Evolutionary conservation across 148 eudicot species (phyloP).

Genomic region (Chenopodium formosanum): DNA sequence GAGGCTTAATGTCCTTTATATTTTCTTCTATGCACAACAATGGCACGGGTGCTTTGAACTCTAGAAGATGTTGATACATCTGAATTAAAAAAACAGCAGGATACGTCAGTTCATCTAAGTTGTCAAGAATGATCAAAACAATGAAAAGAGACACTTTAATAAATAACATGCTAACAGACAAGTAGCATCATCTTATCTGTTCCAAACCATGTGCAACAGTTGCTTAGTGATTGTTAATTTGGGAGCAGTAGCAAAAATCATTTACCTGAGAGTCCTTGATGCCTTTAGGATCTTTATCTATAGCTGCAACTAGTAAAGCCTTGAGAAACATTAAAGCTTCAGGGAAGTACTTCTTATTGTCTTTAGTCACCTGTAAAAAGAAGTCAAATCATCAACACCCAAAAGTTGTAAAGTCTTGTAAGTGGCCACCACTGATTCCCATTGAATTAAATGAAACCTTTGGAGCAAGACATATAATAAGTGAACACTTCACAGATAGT

Average conservation of each 20-base stretch:
- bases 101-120: slow-evolving; percentile 7
- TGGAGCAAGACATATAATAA: neutral
- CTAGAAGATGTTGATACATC: slow-evolving; percentile 59
- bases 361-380: slow-evolving; percentile 54
- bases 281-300: slow-evolving; percentile 38
- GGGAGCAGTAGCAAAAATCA: neutral
- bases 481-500: neutral
- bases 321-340: slow-evolving; percentile 73
- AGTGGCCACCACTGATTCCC: neutral
- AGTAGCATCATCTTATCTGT: neutral
- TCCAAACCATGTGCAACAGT: neutral
- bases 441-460: neutral
- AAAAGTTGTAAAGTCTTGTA: neutral
- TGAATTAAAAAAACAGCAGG: slow-evolving; percentile 15
- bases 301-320: slow-evolving; percentile 59
- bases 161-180: neutral
- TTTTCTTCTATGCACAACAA: slow-evolving; percentile 47
- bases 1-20: slow-evolving; percentile 49
- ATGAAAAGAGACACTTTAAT: slow-evolving; percentile 1
- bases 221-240: neutral
- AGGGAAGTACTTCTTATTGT: slow-evolving; percentile 77
- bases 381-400: neutral
- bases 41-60: slow-evolving; percentile 50
- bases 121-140: neutral
- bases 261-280: slow-evolving; percentile 54